These are phyloP conservation scores for Arabidopsis lyrata DNA, from an alignment of 441 rosid genomes.

Conservation along the genomic window DNA sequence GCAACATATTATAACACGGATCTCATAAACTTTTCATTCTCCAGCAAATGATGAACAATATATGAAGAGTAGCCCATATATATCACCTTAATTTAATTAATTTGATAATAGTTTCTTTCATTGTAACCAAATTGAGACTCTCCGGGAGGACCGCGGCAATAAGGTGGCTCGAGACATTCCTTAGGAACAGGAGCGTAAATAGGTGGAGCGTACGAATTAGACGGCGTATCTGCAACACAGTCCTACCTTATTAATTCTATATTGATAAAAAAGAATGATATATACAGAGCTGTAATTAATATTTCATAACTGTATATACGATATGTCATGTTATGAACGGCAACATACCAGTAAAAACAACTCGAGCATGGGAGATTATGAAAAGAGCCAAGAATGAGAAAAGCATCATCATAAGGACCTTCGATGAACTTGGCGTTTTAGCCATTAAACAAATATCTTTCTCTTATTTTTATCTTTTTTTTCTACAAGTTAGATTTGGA, in stretches of 20 bases:
- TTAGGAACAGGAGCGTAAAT: slow-evolving; percentile 1
- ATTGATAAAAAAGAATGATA: neutral
- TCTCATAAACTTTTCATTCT: too few relatives aligned
- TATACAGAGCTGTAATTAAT: neutral
- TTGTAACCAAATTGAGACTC: neutral
- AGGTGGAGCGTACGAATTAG: neutral
- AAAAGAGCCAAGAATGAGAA: slow-evolving; percentile 9
- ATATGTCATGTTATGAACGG: neutral
- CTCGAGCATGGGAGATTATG: slow-evolving; percentile 23
- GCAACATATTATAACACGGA: too few relatives aligned
- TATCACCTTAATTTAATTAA: neutral
- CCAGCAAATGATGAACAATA: neutral
- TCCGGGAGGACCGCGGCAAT: neutral
- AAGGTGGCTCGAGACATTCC: neutral
- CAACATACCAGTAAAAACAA: neutral
- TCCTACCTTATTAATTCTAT: neutral
- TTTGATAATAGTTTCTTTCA: neutral
- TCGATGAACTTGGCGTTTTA: slow-evolving; percentile 12
- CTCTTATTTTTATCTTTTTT: neutral
- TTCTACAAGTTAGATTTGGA: neutral
- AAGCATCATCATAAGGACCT: slow-evolving; percentile 17
- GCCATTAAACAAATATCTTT: neutral
- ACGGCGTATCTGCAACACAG: neutral
- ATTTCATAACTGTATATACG: too few relatives aligned
- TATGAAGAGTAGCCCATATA: neutral